Base-by-base conservation (phyloP, 257 asterid genomes). In the Leptodermis oblonga region DNA sequence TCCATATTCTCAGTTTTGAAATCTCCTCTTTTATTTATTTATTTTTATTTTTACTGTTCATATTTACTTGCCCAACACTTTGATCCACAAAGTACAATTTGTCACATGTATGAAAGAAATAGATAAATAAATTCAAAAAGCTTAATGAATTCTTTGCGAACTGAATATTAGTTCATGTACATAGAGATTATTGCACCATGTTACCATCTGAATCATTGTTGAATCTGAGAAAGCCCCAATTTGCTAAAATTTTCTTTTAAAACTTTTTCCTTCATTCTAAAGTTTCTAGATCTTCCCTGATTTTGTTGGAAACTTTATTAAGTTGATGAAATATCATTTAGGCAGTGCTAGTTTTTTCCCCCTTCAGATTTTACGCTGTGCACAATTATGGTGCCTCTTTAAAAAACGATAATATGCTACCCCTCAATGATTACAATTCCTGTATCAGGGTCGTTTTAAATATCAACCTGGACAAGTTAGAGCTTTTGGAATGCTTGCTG, bases 401-500 rank as follows among this genome's bases (percentile, higher is more conserved):
- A 11, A 60, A 59, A 18, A 33, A 60, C n/a, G n/a, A 22, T 5
- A 20, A 62, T 36, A 51, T 22, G 22, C 3, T 51, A 20, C 58
- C 22, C 12, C 12, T 34, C 65, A 60, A 33, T 62, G 20, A 12
- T 49, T 26, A 41, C 68, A 54, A 52, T 67, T 54, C 15, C 30
- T 53, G 26, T 76, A 12, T 22, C 65, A 82, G 86, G 86, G 86
- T 31, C 84, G 82, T 37, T 82, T 82, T 36, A 82, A 36, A 76
- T 82, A 82, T 71, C 82, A 79, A 53, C 82, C 84, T 54, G 76
- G 80, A 42, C 74, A 82, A 76, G 84, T 82, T 26, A 79, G 86
- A 71, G 84, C 84, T 49, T 82, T 82, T 58, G 86, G 86, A 51
- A 82, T 82, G 86, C 78, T 82, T 68, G 86, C 84, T 36, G 86